Conservation (phyloP, 352 stramenopile species). For the Pythium monospermum region DNA sequence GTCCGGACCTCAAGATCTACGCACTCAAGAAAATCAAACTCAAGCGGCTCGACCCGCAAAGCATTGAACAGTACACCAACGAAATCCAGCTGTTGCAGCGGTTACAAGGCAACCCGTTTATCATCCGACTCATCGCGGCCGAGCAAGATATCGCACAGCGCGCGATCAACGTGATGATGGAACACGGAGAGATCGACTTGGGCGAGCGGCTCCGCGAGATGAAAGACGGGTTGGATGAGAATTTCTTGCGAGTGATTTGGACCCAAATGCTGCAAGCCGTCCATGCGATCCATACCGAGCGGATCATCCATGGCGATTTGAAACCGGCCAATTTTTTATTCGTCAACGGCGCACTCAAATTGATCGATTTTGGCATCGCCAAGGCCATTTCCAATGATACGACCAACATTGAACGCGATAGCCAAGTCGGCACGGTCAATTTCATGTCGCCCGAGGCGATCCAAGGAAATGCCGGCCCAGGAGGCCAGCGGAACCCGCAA, state of each 20-base stretch:
- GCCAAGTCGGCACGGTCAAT: slow-evolving; percentile 94
- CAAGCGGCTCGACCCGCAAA: slow-evolving; percentile 84
- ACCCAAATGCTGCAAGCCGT: slow-evolving; percentile 98
- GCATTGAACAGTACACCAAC: slow-evolving; percentile 95
- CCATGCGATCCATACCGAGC: slow-evolving; percentile 93
- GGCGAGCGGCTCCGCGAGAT: slow-evolving; percentile 88
- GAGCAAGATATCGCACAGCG: slow-evolving; percentile 88
- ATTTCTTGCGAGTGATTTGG: slow-evolving; percentile 97
- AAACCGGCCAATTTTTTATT: slow-evolving; percentile 98
- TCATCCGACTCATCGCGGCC: slow-evolving; percentile 94
- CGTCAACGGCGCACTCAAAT: slow-evolving; percentile 92
- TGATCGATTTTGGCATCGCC: slow-evolving; percentile 98
- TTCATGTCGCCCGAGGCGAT: slow-evolving; percentile 96
- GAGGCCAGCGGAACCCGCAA: slow-evolving; percentile 48
- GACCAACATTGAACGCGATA: slow-evolving; percentile 96
- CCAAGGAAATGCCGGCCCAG: slow-evolving; percentile 47
- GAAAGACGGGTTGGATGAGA: slow-evolving; percentile 90
- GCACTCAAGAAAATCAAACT: slow-evolving; percentile 99
- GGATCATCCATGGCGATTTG: slow-evolving; percentile 94
- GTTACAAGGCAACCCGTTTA: slow-evolving; percentile 92
- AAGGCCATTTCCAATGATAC: slow-evolving; percentile 97
- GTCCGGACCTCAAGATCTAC: slow-evolving; percentile 90
- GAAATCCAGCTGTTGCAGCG: slow-evolving; percentile 95
- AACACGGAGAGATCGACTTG: slow-evolving; percentile 97
- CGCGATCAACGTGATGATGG: slow-evolving; percentile 91